Evolutionary conservation across 495 filamentous ascomycete species (phyloP).

Genomic region (Podospora anserina): DNA sequence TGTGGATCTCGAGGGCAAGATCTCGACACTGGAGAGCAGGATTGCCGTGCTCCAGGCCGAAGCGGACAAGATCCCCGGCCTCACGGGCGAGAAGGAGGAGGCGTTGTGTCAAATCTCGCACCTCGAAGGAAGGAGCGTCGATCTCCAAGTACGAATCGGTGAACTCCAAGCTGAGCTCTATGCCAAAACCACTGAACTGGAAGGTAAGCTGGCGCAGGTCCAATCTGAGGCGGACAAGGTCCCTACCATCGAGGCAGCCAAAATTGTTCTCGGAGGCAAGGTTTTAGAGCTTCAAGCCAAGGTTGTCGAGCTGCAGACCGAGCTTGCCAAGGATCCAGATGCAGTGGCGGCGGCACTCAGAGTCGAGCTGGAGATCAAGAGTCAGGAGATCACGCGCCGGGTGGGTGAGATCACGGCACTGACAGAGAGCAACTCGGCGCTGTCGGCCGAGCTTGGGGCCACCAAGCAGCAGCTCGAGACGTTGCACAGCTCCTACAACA

Average conservation of each 20-base stretch:
- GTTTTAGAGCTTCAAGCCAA: conserved; percentile 27
- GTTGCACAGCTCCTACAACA: conserved; percentile 21
- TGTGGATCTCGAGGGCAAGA: conserved; percentile 21
- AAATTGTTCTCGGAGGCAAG: conserved; percentile 27
- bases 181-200: conserved; percentile 30
- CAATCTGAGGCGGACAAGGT: conserved; percentile 39
- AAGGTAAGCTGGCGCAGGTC: conserved; percentile 13
- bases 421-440: conserved; percentile 26
- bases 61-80: conserved; percentile 26
- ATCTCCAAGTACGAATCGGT: conserved; percentile 30
- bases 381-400: conserved; percentile 27
- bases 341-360: conserved; percentile 24
- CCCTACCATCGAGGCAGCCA: conserved; percentile 31
- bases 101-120: conserved; percentile 31
- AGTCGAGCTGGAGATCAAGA: conserved; percentile 32
- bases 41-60: conserved; percentile 26
- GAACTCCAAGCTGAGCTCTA: conserved; percentile 30
- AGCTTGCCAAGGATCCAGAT: conserved; percentile 28
- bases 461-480: conserved; percentile 26
- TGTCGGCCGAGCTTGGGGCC: conserved; percentile 29
- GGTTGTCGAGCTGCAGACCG: conserved; percentile 27
- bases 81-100: conserved; percentile 27
- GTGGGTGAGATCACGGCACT: conserved; percentile 28
- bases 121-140: conserved; percentile 25
- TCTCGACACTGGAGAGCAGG: conserved; percentile 23